phyloP scores from a whole-genome alignment of 257 asterid genomes.

The Eustoma russellianum region DNA sequence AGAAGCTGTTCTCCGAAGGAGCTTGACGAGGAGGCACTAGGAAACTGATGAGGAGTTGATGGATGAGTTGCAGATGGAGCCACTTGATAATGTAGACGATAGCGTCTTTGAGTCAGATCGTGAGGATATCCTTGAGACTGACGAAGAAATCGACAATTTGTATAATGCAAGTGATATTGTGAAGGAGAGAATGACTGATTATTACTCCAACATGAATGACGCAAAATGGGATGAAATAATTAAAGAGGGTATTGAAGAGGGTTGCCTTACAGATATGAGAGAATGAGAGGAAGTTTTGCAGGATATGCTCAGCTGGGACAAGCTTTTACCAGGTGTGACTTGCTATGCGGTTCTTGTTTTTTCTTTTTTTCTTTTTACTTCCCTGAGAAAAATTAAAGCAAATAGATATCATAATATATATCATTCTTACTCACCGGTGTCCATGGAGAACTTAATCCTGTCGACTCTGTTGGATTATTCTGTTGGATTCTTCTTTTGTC shows the following conservation, averaged over 20 bases:
- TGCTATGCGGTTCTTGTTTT: no score
- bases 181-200: constrained; percentile 43
- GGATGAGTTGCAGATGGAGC: constrained; percentile 43
- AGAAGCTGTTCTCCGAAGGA: constrained; percentile 50
- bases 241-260: constrained; percentile 52
- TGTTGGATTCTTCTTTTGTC: no score
- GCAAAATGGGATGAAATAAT: constrained; percentile 75
- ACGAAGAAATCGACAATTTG: constrained; percentile 68
- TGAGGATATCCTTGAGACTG: constrained; percentile 46
- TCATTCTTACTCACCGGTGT: no score
- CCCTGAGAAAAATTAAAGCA: no score
- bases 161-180: constrained; percentile 49
- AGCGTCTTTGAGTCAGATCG: constrained; percentile 57
- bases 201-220: constrained; percentile 57
- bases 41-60: constrained; percentile 61
- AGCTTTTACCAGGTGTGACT: constrained; percentile 72
- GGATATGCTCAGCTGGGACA: constrained; percentile 83
- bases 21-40: constrained; percentile 43
- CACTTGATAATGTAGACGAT: constrained; percentile 45
- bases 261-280: constrained; percentile 53
- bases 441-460: no score
- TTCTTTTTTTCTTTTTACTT: no score
- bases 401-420: no score
- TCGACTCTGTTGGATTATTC: no score
- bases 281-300: constrained; percentile 78